Evolutionary conservation across 345 rosid genomes (phyloP), one percentile per base, ranked within the genome.

Genomic region (Ceriops decandra): DNA sequence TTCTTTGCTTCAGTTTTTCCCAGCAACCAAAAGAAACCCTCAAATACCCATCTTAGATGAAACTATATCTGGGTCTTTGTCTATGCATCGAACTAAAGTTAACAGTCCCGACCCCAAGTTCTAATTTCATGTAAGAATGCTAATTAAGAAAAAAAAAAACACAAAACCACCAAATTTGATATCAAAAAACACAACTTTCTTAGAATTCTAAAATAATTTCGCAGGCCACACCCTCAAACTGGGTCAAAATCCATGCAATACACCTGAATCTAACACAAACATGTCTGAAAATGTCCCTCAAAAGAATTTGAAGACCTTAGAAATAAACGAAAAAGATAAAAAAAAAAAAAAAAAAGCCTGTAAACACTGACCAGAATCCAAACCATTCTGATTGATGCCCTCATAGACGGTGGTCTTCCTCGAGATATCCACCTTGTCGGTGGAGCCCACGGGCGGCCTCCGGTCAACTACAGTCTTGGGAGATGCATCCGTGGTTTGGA

Each of bases 401-500:
- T 28, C n/a, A 19, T 66, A 61, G 21, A 32, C 4, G 22, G 66
- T 35, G 24, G 63, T n/a, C 22, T 2, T 68, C 72, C 71, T 84
- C 16, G 79, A 27, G 68, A 67, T 38, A 68, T 72, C 70, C n/a
- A 63, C 53, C 65, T 71, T 80, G 19, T 74, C 74, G 31, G 62
- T 64, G 72, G 87, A 49, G 15, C 20, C 72, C 60, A 68, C 64
- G 20, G 80, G 75, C 22, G 82, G 82, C 64, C 75, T 73, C 56
- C 80, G 77, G 66, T 87, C 83, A 24, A 35, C 67, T 59, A 53
- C 67, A 62, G 68, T 74, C 61, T 77, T 82, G 33, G 85, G 81
- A 24, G 87, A 71, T 64, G 73, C 77, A 53, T 83, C 88, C 26
- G 72, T 22, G 70, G 82, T 76, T 70, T 77, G 56, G 52, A 88